A percentile compares a stretch with the other conserved stretches of the same genome.
Evolutionary conservation across 192 early-diverging fungal species (phyloP).

Genomic region (Backusella mclennaniae): DNA sequence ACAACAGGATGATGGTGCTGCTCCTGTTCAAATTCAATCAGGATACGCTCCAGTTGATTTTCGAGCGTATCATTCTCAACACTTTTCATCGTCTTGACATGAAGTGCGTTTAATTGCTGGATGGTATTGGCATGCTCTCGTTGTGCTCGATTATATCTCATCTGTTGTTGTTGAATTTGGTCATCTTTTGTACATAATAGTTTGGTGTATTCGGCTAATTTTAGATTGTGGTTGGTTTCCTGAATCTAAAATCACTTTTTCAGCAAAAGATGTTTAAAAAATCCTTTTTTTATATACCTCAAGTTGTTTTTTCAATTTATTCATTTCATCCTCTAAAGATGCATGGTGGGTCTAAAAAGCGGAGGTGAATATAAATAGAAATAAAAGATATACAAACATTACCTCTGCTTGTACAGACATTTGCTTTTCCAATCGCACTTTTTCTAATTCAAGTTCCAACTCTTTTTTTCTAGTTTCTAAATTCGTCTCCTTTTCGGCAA

Average conservation of each 20-base stretch:
- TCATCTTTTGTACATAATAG: background rate
- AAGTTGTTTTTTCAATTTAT: constrained; percentile 14
- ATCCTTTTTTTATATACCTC: background rate
- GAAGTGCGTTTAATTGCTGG: background rate
- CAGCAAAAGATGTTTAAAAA: too few species aligned
- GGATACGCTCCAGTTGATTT: background rate
- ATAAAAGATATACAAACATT: background rate
- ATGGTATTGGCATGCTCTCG: background rate
- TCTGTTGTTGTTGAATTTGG: background rate
- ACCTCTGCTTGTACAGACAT: background rate
- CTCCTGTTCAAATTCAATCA: constrained; percentile 9
- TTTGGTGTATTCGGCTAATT: constrained; percentile 7
- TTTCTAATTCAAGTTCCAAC: constrained; percentile 12
- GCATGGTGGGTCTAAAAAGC: background rate
- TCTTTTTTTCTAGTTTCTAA: constrained; percentile 9
- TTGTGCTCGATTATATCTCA: background rate
- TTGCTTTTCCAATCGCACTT: background rate
- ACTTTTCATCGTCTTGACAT: background rate
- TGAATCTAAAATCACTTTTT: background rate
- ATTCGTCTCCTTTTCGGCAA: background rate
- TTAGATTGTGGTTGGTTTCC: background rate
- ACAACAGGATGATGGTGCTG: background rate
- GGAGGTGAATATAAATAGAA: background rate
- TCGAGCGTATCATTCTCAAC: background rate
- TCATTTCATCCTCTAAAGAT: background rate